These are phyloP conservation scores for Peziza echinospora DNA, from an alignment of 495 filamentous ascomycete genomes.

Conservation along the genomic window DNA sequence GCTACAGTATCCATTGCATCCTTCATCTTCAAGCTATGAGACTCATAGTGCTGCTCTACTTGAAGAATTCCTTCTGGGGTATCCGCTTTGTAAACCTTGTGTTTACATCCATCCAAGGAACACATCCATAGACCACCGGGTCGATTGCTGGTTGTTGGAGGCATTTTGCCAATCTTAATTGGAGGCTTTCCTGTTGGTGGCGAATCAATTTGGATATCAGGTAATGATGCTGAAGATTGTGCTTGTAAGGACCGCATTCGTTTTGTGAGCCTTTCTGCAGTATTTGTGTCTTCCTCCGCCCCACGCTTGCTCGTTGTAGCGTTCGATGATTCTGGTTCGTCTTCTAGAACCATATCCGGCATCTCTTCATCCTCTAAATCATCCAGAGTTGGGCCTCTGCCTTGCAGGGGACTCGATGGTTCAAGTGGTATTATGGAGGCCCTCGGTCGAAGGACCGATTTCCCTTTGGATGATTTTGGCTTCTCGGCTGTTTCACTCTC, in stretches of 20 bases:
- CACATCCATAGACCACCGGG: slow-evolving; percentile 7
- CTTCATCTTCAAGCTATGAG: slow-evolving; percentile 5
- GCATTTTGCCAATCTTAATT: background rate
- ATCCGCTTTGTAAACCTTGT: slow-evolving; percentile 2
- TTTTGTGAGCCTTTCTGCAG: background rate
- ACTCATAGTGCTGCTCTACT: slow-evolving; percentile 8
- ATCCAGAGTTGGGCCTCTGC: background rate
- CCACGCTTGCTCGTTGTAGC: background rate
- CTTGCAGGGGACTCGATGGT: background rate
- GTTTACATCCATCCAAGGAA: slow-evolving; percentile 6
- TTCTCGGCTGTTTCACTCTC: background rate
- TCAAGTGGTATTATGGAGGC: background rate
- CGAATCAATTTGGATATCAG: background rate
- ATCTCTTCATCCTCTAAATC: background rate
- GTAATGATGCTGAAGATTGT: background rate
- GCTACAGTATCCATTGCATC: slow-evolving; percentile 7
- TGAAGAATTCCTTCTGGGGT: background rate
- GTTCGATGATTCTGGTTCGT: background rate
- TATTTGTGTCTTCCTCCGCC: background rate
- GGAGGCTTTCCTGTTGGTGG: background rate
- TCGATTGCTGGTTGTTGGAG: background rate
- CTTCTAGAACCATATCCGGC: background rate
- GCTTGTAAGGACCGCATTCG: background rate
- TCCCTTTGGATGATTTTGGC: slow-evolving; percentile 6
- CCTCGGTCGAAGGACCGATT: slow-evolving; percentile 6